Evolutionary conservation across 2,329 filamentous ascomycete species (phyloP), one percentile per base, ranked within the genome.

Genomic region (Fusarium avenaceum): DNA sequence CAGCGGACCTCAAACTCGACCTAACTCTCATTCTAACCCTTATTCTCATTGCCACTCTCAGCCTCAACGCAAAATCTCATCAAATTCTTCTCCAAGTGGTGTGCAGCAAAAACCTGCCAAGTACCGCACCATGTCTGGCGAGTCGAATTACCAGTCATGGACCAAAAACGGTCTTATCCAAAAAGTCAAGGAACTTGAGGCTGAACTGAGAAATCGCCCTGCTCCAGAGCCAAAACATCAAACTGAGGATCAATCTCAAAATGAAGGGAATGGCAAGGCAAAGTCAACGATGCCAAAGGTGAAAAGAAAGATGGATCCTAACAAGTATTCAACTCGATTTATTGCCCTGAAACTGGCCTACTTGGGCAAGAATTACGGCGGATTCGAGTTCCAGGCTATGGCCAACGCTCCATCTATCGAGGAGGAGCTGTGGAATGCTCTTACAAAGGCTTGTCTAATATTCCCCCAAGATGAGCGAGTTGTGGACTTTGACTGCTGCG

Each of bases 271-370:
- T 22, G 57, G 52, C 33, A 52, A 42, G 22, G 39, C 38, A 14
- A 72, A 66, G 50, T 38, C 51, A 15, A 30, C 68, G 24, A 80
- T 78, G 65, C 75, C 81, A 30, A 85, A 84, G 72, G 65, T 38
- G 76, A 86, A 80, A 72, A 84, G 80, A 66, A 82, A 83, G 51
- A 90, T 97, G 74, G 93, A 98, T 76, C 89, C 92, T 0, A 89
- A 89, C 15, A 91, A 89, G 75, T 97, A 97, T 78, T 86, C 88
- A 35, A 96, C 93, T 2, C 89, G 96, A 46, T 89, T 91, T 63
- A 92, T 99, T 67, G 96, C 95, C 9, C 83, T 99, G 61, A 98
- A 97, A 79, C 89, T 99, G 66, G 94, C 96, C 39, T 99, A 99
- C 77, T 82, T 98, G 35, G 96, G 96, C 46, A 92, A 93, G 77